phyloP scores from a whole-genome alignment of 2,329 filamentous ascomycete genomes.

The Celoporthe dispersa region DNA sequence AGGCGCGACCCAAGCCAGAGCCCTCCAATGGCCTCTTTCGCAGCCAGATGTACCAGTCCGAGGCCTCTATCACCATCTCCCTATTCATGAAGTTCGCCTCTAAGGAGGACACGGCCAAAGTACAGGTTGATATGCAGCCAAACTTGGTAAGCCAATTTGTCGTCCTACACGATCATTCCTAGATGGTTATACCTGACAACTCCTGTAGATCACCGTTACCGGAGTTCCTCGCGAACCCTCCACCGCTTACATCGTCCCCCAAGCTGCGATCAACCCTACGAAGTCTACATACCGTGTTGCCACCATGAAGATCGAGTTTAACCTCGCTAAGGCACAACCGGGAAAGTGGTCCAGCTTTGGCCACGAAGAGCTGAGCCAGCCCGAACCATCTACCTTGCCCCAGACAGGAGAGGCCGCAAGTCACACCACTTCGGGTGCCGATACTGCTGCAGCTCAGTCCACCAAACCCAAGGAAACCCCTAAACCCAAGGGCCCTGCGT shows the following conservation, averaged over 20 bases:
- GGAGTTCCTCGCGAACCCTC: constrained; percentile 21
- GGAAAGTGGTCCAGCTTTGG: constrained; percentile 42
- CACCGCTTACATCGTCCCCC: constrained; percentile 31
- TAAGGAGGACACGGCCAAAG: constrained; percentile 35
- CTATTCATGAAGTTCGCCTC: constrained; percentile 46
- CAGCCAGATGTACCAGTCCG: constrained; percentile 47
- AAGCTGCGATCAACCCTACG: constrained; percentile 33
- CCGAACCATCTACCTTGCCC: constrained; percentile 4
- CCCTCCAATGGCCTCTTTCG: constrained; percentile 36
- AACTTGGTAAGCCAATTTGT: constrained; percentile 15
- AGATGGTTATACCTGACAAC: not conserved
- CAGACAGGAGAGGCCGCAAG: not conserved
- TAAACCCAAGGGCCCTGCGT: constrained; percentile 53
- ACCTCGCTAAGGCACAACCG: constrained; percentile 36
- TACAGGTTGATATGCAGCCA: constrained; percentile 28
- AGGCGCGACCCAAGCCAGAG: not conserved
- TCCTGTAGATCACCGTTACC: constrained; percentile 13
- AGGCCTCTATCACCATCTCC: constrained; percentile 42
- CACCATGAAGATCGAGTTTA: constrained; percentile 42
- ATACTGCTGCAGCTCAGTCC: not conserved
- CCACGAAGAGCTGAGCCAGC: constrained; percentile 31
- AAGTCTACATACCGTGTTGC: constrained; percentile 35
- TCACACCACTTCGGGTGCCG: not conserved
- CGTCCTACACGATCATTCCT: not conserved
- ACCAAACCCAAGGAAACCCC: not conserved